Evolutionary conservation across 2,329 filamentous ascomycete species (phyloP), one percentile per base, ranked within the genome.

Genomic region (Ascochyta viciae-villosae): DNA sequence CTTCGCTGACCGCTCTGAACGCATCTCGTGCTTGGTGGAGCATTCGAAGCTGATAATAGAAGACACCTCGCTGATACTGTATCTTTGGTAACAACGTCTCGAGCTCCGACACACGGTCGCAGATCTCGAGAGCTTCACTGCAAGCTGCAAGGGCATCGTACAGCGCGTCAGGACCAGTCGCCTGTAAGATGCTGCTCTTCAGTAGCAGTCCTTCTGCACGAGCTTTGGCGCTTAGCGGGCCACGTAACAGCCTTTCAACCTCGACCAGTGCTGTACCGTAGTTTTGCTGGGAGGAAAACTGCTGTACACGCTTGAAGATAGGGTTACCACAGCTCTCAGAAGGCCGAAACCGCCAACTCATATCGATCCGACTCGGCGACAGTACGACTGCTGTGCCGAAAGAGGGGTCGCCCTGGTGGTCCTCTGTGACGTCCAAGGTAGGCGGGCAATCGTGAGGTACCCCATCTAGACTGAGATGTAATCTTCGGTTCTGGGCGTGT

Each of bases 101-200:
- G 3, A 72, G 49, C 16, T 68, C 66, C 0, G 61, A 50, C 1
- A 66, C 33, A 12, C 63, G 64, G 24, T 64, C 50, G 51, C 71
- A 73, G 1, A 73, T 47, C 29, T 70, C 67, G 23, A 74, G 33
- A 9, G 70, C 71, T 37, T 74, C 71, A 47, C 65, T 72, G 38
- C 71, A 74, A 1, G 65, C 63, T 23, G 71, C 72, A 3, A 74
- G 61, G 1, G 70, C 69, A 6, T 73, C 65, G 27, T 61, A 67
- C 3, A 71, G 54, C 38, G 65, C 63, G 3, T 68, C 64, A 7
- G 70, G 59, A 9, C 65, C 66, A 8, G 51, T 54, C 1, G 63
- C 65, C 13, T 64, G 57, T 13, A 70, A 48, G 9, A 73, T 58
- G 23, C 45, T 60, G 50, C 71, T 71, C 51, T 73, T 74, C 19